Percentiles rank a stretch among this genome's conserved stretches.
Evolutionary conservation across 495 filamentous ascomycete genomes (phyloP).

Genomic region (Talaromyces trachyspermus): DNA sequence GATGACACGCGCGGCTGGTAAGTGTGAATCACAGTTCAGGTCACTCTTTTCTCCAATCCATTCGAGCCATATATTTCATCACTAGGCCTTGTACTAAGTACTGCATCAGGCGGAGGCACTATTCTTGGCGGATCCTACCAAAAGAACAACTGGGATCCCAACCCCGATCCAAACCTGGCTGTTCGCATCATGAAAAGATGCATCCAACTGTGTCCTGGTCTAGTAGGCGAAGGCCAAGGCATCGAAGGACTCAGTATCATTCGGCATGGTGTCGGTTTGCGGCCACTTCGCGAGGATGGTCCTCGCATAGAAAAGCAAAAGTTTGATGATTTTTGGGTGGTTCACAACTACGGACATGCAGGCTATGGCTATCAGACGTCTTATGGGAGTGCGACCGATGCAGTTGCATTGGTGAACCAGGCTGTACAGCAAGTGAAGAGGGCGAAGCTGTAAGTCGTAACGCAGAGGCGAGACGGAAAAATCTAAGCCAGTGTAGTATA

Average conservation of each 20-base stretch:
- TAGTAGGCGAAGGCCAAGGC: constrained; percentile 66
- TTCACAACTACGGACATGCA: constrained; percentile 96
- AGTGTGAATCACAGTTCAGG: too few relatives aligned
- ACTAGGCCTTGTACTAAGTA: not conserved
- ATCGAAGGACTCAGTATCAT: constrained; percentile 77
- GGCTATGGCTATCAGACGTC: constrained; percentile 88
- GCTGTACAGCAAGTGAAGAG: constrained; percentile 29
- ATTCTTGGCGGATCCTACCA: constrained; percentile 85
- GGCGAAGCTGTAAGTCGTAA: constrained; percentile 36
- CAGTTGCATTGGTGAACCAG: constrained; percentile 64
- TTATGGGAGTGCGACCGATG: constrained; percentile 72
- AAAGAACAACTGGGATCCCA: constrained; percentile 73
- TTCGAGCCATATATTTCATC: not conserved
- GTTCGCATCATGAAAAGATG: constrained; percentile 83
- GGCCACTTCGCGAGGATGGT: constrained; percentile 68
- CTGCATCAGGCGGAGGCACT: constrained; percentile 53
- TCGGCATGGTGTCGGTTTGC: constrained; percentile 79
- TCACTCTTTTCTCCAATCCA: not conserved
- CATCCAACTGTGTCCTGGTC: constrained; percentile 60
- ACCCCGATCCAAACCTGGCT: constrained; percentile 74
- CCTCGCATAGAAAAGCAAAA: constrained; percentile 77
- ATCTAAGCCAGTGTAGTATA: too few relatives aligned
- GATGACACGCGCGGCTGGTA: constrained; percentile 78
- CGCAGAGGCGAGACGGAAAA: too few relatives aligned
- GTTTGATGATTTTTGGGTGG: constrained; percentile 62